Evolutionary conservation across 768 basidiomycete genomes (phyloP).

Genomic region (Amanita inopinata): DNA sequence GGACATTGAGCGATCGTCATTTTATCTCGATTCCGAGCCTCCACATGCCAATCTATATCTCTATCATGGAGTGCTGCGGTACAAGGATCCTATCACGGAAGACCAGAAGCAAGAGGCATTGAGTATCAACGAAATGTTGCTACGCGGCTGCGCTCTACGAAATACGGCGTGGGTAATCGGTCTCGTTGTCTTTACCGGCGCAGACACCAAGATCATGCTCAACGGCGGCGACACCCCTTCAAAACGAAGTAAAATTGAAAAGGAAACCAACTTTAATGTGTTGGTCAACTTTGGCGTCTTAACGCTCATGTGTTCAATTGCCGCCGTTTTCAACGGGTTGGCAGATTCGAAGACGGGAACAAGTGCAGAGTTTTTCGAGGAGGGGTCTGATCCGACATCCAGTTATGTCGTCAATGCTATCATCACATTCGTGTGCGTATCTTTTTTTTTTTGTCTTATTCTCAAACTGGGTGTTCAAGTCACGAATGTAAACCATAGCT

Average conservation of each 20-base stretch:
- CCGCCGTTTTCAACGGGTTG: conserved; percentile 70
- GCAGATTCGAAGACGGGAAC: conserved; percentile 50
- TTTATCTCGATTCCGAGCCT: conserved; percentile 87
- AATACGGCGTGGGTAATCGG: conserved; percentile 93
- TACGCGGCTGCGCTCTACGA: conserved; percentile 83
- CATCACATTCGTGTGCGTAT: conserved; percentile 82
- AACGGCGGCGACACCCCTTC: conserved; percentile 91
- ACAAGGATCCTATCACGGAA: conserved; percentile 41
- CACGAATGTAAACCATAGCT: conserved; percentile 39
- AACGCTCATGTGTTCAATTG: conserved; percentile 62
- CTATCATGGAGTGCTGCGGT: conserved; percentile 81
- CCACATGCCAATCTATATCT: conserved; percentile 90
- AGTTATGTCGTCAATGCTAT: conserved; percentile 63
- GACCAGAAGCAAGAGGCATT: conserved; percentile 59
- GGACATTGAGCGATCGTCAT: conserved; percentile 79
- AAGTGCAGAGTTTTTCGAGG: conserved; percentile 68
- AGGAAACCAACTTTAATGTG: conserved; percentile 98
- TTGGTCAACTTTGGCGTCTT: conserved; percentile 85
- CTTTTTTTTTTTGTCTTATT: background rate
- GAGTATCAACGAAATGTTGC: conserved; percentile 85
- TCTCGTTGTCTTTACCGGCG: conserved; percentile 88
- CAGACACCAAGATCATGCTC: conserved; percentile 87
- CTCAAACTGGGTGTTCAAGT: conserved; percentile 7
- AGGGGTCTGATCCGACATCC: conserved; percentile 48
- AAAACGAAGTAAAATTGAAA: conserved; percentile 97